Base-by-base conservation (phyloP, 2,329 filamentous ascomycete species). In the Trichoderma afroharzianum region DNA sequence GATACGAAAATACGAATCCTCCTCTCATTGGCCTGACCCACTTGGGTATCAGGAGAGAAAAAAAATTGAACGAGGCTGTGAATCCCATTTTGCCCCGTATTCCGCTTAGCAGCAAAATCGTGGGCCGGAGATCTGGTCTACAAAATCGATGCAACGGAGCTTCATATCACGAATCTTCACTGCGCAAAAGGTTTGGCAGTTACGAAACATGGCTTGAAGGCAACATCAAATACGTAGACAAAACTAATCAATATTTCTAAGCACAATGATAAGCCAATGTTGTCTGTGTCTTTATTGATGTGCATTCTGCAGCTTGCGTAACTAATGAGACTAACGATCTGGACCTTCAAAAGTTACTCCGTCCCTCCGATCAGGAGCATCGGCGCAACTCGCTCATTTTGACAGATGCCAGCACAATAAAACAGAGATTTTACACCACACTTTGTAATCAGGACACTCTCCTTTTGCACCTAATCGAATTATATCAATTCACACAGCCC, bases 301-400 rank as follows among this genome's bases (percentile, higher is more conserved):
- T 33, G 15, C 28, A 33, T 14, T 21, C 28, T 33, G 47, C 28
- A 21, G n/a, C 28, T 30, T 59, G 57, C 28, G 32, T 21, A 59
- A 18, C 28, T 59, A 21, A 33, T 11, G 57, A 59, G 32, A 30
- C 57, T 33, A 59, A n/a, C 28, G 28, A 32, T 32, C 55, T 59
- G 6, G 55, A 59, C 28, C 57, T 32, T 21, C n/a, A 24, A 24
- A 24, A 68, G 66, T 68, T 68, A 43, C 55, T 61, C 66, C 66
- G 66, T 50, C n/a, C 12, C 55, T 59, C 66, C 66, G 66, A 18
- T 68, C 55, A 68, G 66, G 66, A 61, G 63, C 32, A 59, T 39
- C 66, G 66, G 66, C 39, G n/a, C 21, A 59, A 61, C 66, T 61
- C n/a, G 18, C n/a, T 18, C 18, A 68, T 24, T 33, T n/a, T 32